phyloP scores from a whole-genome alignment of 768 basidiomycete genomes.

The Kwoniella dendrophila region DNA sequence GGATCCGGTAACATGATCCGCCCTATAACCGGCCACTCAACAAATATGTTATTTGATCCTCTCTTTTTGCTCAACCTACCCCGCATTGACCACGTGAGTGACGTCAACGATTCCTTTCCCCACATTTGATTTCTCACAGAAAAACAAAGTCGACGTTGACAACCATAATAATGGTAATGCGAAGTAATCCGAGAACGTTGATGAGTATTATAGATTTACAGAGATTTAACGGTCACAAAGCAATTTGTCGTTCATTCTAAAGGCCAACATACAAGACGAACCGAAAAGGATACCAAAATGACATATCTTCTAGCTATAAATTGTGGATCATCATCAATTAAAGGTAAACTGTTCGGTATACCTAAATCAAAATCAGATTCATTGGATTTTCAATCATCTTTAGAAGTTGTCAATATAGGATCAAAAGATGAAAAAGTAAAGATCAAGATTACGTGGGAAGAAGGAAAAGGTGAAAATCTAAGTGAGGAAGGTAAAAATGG shows the following conservation, averaged over 20 bases:
- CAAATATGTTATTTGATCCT: neutral
- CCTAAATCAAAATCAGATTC: conserved; percentile 26
- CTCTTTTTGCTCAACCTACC: neutral
- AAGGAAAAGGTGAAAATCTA: conserved; percentile 33
- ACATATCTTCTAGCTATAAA: conserved; percentile 68
- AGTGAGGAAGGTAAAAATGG: conserved; percentile 48
- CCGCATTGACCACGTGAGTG: conserved; percentile 17
- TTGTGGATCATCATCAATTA: conserved; percentile 83
- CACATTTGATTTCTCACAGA: conserved; percentile 13
- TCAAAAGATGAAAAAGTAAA: conserved; percentile 57
- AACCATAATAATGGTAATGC: neutral
- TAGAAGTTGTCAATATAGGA: conserved; percentile 45
- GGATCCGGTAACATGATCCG: too few relatives aligned
- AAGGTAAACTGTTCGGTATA: conserved; percentile 68
- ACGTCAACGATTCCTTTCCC: conserved; percentile 14
- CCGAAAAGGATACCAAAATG: neutral
- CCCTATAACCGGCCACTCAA: conserved; percentile 6
- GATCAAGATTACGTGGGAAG: conserved; percentile 53
- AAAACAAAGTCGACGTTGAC: conserved; percentile 1
- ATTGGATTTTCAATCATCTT: conserved; percentile 37
- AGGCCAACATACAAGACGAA: neutral
- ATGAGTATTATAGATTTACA: too few relatives aligned
- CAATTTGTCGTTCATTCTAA: neutral
- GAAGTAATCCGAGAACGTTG: neutral
- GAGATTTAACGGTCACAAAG: too few relatives aligned